phyloP scores from a whole-genome alignment of 371 early-diverging fungal genomes.

The Haplosporangium sp. region DNA sequence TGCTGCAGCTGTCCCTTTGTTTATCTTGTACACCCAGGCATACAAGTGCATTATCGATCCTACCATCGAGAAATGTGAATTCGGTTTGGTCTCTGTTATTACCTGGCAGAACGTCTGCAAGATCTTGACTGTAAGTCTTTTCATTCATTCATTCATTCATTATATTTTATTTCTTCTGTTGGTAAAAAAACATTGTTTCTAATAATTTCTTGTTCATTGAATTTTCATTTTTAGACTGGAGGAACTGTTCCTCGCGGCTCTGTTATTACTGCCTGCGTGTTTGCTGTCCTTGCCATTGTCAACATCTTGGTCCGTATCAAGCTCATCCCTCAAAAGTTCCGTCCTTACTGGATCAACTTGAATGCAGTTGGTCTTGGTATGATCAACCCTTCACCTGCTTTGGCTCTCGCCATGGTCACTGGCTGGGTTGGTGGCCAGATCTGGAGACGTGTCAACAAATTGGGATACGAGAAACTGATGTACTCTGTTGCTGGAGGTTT shows the following conservation, averaged over 20 bases:
- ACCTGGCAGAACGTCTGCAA: constrained; percentile 76
- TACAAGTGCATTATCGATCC: constrained; percentile 67
- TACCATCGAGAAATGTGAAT: constrained; percentile 60
- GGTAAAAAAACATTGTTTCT: too few species aligned
- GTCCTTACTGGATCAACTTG: constrained; percentile 68
- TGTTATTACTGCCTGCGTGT: constrained; percentile 64
- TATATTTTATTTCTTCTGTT: not conserved
- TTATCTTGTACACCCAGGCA: constrained; percentile 71
- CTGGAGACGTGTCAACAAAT: constrained; percentile 63
- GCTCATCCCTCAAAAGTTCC: constrained; percentile 65
- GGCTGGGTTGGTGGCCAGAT: constrained; percentile 67
- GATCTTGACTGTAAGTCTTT: constrained; percentile 60
- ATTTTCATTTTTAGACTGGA: constrained; percentile 18
- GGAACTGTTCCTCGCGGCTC: constrained; percentile 57
- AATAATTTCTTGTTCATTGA: too few species aligned
- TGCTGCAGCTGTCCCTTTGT: constrained; percentile 68
- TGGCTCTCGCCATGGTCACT: constrained; percentile 70
- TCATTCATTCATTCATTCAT: not conserved
- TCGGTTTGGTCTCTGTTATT: constrained; percentile 67
- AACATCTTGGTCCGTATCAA: constrained; percentile 65
- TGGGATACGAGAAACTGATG: constrained; percentile 62
- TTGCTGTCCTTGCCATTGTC: constrained; percentile 61
- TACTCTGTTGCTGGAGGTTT: constrained; percentile 77
- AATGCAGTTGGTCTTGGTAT: constrained; percentile 79
- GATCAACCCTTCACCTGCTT: constrained; percentile 70